Evolutionary conservation across 176 grass and related monocot species (phyloP), one percentile per base, ranked within the genome.

Genomic region (Alloteropsis semialata): DNA sequence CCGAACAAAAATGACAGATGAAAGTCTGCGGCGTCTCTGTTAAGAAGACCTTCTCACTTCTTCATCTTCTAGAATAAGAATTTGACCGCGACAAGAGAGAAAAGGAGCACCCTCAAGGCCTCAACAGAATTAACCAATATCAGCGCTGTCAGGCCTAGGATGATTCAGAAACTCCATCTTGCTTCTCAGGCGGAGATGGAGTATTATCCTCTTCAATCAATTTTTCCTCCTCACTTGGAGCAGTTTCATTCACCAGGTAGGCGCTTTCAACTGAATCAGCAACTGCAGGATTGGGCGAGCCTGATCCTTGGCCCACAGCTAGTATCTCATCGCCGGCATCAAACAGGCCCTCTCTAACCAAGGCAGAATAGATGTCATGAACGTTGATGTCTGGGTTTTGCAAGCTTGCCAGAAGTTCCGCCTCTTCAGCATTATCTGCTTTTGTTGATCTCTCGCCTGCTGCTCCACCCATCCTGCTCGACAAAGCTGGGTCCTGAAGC

Each of bases 311-410:
- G 78, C 84, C 82, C 74, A 34, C 48, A 44, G 71, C 78, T 37
- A 19, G 25, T 32, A 77, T 51, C 65, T 69, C 83, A 72, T 95
- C 90, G 34, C 84, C 89, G 5, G 43, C 22, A 69, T 87, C 90
- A 74, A 95, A 92, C 63, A 95, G 57, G 38, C 93, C 89, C 48
- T 81, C 79, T 39, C 69, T 88, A 51, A 88, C 75, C 72, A 95
- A 75, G 36, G 78, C 59, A 48, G 90, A 90, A 90, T 88, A 95
- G 18, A 92, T 69, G 36, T 90, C 85, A 53, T 82, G 65, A 53
- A 51, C 24, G 69, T 74, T 69, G 30, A 27, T 48, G 22, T 73
- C 24, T 44, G 65, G 57, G 65, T 81, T 55, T 76, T 89, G 68
- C 51, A 85, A 56, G 82, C 62, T 72, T 65, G 74, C 37, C 38